Evolutionary conservation across 352 stramenopile genomes (phyloP), one percentile per base, ranked within the genome.

Genomic region (Pythium aristosporum): DNA sequence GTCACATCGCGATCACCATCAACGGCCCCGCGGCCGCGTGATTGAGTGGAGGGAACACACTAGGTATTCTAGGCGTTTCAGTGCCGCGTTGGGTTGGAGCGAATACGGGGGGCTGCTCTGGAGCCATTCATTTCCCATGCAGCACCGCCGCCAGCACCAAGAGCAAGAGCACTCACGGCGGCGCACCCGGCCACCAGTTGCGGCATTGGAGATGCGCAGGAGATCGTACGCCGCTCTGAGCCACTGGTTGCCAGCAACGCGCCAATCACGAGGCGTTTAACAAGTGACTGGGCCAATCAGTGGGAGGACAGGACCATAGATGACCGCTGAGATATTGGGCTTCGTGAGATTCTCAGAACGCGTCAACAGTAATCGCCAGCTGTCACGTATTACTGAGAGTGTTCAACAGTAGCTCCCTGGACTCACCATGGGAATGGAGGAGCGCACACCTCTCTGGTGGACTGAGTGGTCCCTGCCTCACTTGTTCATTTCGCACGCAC

Each of bases 1-100:
- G 60, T 32, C 63, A 64, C 42, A 18, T 64, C n/a, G 55, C 49
- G 1, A 64, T 69, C 41, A 50, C 46, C 10, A 54, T 63, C 18
- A 11, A 42, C 2, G 47, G 54, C 9, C 52, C 61, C 3, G 61
- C 61, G 10, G 46, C 34, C 25, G 61, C 61, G 1, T 67, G 30
- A 36, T 30, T 30, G 5, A 2, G 25, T 30, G 25, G 25, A 5
- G 25, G 25, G 25, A 30, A 30, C 25, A 30, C 5, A 30, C 25
- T 30, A 5, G 25, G 25, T 30, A 30, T 30, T 30, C 25, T 30
- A 30, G n/a, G n/a, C n/a, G n/a, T n/a, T n/a, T n/a, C n/a, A n/a
- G n/a, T n/a, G n/a, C n/a, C n/a, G n/a, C n/a, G n/a, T n/a, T n/a
- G n/a, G n/a, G n/a, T n/a, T n/a, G n/a, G n/a, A n/a, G n/a, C n/a